These are phyloP conservation scores for Pterocarpus santalinus DNA, from an alignment of 306 rosid genomes.

Conservation along the genomic window DNA sequence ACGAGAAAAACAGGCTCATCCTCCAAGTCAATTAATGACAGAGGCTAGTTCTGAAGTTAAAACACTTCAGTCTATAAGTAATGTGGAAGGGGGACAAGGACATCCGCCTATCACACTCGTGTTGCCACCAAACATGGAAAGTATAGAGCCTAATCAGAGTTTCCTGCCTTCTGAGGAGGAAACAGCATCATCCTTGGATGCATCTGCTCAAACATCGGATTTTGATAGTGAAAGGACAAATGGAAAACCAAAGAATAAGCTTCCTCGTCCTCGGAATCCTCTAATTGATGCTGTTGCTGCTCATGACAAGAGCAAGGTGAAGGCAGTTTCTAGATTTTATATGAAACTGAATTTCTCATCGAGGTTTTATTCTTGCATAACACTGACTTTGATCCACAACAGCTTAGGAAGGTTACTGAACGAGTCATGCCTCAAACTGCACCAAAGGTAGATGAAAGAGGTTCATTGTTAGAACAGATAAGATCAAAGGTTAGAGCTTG, in stretches of 20 bases:
- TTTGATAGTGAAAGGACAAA: constrained; percentile 63
- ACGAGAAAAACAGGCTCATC: constrained; percentile 43
- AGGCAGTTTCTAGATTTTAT: constrained; percentile 35
- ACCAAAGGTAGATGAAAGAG: constrained; percentile 83
- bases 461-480: constrained; percentile 84
- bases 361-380: constrained; percentile 44
- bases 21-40: constrained; percentile 47
- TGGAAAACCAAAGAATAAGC: constrained; percentile 64
- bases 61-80: constrained; percentile 27
- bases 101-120: constrained; percentile 43
- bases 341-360: constrained; percentile 32
- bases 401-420: constrained; percentile 89
- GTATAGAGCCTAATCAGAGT: constrained; percentile 57
- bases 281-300: constrained; percentile 96
- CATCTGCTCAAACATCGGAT: constrained; percentile 53
- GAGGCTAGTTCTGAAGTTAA: constrained; percentile 49
- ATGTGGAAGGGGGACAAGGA: constrained; percentile 57
- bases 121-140: constrained; percentile 50
- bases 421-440: constrained; percentile 71
- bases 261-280: constrained; percentile 95
- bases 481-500: constrained; percentile 82
- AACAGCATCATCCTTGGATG: constrained; percentile 53
- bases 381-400: constrained; percentile 53
- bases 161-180: constrained; percentile 59
- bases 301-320: constrained; percentile 96